Base-by-base conservation (phyloP, 768 basidiomycete species). In the Panellus pusillus region DNA sequence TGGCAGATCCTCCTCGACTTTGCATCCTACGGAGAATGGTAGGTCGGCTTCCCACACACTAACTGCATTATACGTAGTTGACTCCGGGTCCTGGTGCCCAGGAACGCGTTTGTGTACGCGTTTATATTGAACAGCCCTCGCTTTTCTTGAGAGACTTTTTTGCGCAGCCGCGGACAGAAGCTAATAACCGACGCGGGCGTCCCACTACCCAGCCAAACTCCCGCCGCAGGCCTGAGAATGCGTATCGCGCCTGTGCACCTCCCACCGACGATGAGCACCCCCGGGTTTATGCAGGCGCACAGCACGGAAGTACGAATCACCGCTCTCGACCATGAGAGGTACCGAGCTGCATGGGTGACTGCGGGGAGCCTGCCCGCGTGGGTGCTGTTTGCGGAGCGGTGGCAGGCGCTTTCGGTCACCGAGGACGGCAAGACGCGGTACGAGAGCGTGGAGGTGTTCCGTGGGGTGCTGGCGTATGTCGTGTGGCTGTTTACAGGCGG, bases 1-100 rank as follows among this genome's bases (percentile, higher is more conserved):
- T 90, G 87, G 87, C 63, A 69, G 3, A 73, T 80, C 5, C 55
- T 90, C 39, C 76, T 66, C 70, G 83, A 87, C 65, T 88, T 89
- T 68, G 64, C 70, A 2, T 74, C 78, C 5, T 89, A 89, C 60
- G 71, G 72, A 15, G 72, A 83, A 69, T 90, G 87, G 87, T 84
- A 18, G 17, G 19, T 40, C 39, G 9, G 9, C 18, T 40, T 40
- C 38, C 31, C 31, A 6, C 6, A 32, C n/a, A n/a, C n/a, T n/a
- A n/a, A n/a, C n/a, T n/a, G n/a, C n/a, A n/a, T n/a, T n/a, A n/a
- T n/a, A n/a, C n/a, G n/a, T 40, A 40, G 15, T 44, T 5, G 13
- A 20, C 40, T 29, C 38, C 15, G 4, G 9, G 13, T 41, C 4
- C 29, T 19, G 5, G 15, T 32, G 31, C n/a, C n/a, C 20, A 44